Percentiles rank a stretch among this genome's conserved stretches.
Conservation (phyloP, 768 basidiomycete genomes). For the Sistotremastrum suecicum region DNA sequence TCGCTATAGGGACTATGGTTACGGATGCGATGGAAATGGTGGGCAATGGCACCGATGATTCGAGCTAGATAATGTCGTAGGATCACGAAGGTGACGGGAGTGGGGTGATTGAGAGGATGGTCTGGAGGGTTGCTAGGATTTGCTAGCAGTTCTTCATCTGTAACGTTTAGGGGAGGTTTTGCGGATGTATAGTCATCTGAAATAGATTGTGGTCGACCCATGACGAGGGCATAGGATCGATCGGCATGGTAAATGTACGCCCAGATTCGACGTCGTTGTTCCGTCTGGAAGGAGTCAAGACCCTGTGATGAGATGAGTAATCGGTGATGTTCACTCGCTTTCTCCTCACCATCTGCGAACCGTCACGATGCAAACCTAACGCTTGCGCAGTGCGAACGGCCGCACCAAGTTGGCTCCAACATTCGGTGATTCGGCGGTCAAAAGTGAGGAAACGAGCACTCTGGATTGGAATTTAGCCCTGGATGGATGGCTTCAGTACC, state of each 20-base stretch:
- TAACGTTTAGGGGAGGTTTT: constrained; percentile 56
- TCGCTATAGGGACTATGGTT: constrained; percentile 71
- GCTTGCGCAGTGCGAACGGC: constrained; percentile 89
- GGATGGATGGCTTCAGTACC: constrained; percentile 4
- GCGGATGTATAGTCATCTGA: constrained; percentile 85
- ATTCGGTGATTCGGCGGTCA: constrained; percentile 82
- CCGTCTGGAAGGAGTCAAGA: constrained; percentile 61
- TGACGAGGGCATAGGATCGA: constrained; percentile 79
- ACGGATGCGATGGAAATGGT: constrained; percentile 83
- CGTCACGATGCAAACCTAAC: constrained; percentile 84
- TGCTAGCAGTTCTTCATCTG: constrained; percentile 33
- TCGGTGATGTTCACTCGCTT: background rate
- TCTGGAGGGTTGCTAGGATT: constrained; percentile 31
- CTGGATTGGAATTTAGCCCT: constrained; percentile 18
- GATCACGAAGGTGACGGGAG: constrained; percentile 78
- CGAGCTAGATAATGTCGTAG: constrained; percentile 68
- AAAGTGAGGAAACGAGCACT: constrained; percentile 57
- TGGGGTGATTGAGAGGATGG: constrained; percentile 52
- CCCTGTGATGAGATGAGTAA: constrained; percentile 25
- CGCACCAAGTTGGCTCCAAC: constrained; percentile 91
- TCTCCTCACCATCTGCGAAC: constrained; percentile 54
- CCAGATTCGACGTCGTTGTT: constrained; percentile 87
- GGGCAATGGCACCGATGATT: constrained; percentile 82
- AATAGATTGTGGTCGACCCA: constrained; percentile 81
- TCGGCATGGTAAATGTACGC: constrained; percentile 90